Conservation (phyloP, 495 filamentous ascomycete species). For the Bombardia bombarda region DNA sequence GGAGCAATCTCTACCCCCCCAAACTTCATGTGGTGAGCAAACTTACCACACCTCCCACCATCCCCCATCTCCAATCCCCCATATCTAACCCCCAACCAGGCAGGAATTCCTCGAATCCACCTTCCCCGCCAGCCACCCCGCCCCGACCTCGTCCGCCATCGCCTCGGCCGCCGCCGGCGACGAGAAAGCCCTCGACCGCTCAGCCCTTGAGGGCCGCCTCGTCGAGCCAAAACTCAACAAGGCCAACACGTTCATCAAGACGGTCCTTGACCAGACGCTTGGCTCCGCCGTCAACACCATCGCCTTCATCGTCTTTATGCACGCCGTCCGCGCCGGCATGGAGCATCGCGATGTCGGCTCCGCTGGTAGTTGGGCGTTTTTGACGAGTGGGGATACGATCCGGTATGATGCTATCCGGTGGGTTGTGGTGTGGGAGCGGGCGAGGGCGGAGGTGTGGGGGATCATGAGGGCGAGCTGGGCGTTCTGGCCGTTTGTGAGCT, state of each 20-base stretch:
- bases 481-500: slow-evolving; percentile 76
- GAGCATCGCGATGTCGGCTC: slow-evolving; percentile 7
- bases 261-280: slow-evolving; percentile 73
- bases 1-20: slow-evolving; percentile 68
- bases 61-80: neutral
- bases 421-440: slow-evolving; percentile 20
- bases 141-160: slow-evolving; percentile 28
- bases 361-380: slow-evolving; percentile 14
- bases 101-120: slow-evolving; percentile 44
- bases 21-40: slow-evolving; percentile 83
- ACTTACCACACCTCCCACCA: neutral
- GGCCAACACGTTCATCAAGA: slow-evolving; percentile 70
- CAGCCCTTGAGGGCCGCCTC: slow-evolving; percentile 30
- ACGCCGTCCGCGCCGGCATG: slow-evolving; percentile 33
- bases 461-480: slow-evolving; percentile 69
- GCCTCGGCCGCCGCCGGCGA: slow-evolving; percentile 29
- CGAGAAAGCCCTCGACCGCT: slow-evolving; percentile 34
- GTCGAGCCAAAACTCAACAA: slow-evolving; percentile 50
- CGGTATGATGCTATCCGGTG: slow-evolving; percentile 26
- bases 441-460: slow-evolving; percentile 53
- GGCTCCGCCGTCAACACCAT: slow-evolving; percentile 71
- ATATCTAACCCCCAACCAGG: slow-evolving; percentile 20
- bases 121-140: slow-evolving; percentile 35
- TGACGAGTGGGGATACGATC: slow-evolving; percentile 17
- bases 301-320: slow-evolving; percentile 51